Evolutionary conservation across 2,329 filamentous ascomycete species (phyloP).

Genomic region (Alternaria gaisen): DNA sequence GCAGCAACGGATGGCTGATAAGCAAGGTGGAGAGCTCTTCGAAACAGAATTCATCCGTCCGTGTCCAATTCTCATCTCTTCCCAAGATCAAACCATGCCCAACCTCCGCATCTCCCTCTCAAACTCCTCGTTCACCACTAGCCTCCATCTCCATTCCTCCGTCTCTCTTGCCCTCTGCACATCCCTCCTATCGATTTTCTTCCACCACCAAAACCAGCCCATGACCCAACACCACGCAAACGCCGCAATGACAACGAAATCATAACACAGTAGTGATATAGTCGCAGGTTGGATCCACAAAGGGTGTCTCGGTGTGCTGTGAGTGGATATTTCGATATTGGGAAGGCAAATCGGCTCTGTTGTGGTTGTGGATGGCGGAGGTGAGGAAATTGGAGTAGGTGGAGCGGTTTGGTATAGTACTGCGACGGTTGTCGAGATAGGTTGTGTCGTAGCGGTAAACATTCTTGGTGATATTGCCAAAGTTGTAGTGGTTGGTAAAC

Average conservation of each 20-base stretch:
- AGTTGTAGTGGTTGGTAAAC: neutral
- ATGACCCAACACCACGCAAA: constrained; percentile 26
- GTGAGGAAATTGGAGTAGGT: neutral
- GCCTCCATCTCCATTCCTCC: constrained; percentile 3
- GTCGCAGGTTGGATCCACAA: constrained; percentile 21
- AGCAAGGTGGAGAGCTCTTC: too few relatives aligned
- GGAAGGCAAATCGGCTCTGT: neutral
- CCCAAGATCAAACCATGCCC: constrained; percentile 27
- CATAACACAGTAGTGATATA: constrained; percentile 30
- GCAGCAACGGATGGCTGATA: neutral
- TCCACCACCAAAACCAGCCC: constrained; percentile 20
- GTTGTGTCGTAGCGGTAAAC: neutral
- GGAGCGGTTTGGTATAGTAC: neutral
- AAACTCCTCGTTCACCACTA: constrained; percentile 15
- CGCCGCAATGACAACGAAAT: constrained; percentile 16
- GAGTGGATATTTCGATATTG: neutral
- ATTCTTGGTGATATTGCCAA: neutral
- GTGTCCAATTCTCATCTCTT: neutral
- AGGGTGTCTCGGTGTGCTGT: neutral
- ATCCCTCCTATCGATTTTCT: neutral
- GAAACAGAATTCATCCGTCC: neutral
- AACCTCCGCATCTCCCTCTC: constrained; percentile 38
- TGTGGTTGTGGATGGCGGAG: neutral
- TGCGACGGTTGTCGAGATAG: neutral
- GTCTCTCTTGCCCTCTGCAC: neutral